phyloP scores from a whole-genome alignment of 2,329 filamentous ascomycete genomes.

The Fusarium torulosum region DNA sequence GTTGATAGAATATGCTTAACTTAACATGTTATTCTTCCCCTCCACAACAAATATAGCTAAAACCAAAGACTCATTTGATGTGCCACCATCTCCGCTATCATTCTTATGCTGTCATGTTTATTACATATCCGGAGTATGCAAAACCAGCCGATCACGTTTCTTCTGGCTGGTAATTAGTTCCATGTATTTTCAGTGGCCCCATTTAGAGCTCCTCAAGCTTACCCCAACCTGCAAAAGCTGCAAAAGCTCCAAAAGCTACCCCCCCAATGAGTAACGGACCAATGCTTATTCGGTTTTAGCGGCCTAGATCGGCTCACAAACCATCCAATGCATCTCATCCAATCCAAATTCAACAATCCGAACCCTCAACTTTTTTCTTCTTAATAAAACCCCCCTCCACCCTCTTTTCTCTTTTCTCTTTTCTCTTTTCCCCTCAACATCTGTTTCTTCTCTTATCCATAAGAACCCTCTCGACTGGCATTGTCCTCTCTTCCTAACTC shows the following conservation, averaged over 20 bases:
- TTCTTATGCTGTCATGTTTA: not conserved
- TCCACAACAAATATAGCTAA: no score
- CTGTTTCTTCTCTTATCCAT: not conserved
- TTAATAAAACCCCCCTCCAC: slow-evolving; percentile 32
- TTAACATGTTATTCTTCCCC: no score
- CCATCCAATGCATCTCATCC: slow-evolving; percentile 9
- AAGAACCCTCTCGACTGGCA: slow-evolving; percentile 40
- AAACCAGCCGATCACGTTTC: slow-evolving; percentile 10
- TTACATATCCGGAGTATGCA: not conserved
- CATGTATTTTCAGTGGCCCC: not conserved
- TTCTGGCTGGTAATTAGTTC: no score
- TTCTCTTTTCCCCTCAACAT: slow-evolving; percentile 26
- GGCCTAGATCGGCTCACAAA: slow-evolving; percentile 43
- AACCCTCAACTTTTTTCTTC: slow-evolving; percentile 19
- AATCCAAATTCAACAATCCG: slow-evolving; percentile 3
- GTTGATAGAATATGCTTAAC: not conserved
- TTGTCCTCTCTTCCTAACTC: slow-evolving; percentile 38
- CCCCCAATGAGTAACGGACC: slow-evolving; percentile 21
- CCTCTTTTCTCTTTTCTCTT: slow-evolving; percentile 11
- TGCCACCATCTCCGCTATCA: not conserved
- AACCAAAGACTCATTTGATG: not conserved
- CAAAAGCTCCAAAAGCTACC: no score
- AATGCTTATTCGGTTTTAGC: slow-evolving; percentile 40
- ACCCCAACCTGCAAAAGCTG: slow-evolving; percentile 22
- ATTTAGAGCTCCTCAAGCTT: slow-evolving; percentile 13